phyloP scores from a whole-genome alignment of 23 red algal genomes.

The Chondrus crispus region DNA sequence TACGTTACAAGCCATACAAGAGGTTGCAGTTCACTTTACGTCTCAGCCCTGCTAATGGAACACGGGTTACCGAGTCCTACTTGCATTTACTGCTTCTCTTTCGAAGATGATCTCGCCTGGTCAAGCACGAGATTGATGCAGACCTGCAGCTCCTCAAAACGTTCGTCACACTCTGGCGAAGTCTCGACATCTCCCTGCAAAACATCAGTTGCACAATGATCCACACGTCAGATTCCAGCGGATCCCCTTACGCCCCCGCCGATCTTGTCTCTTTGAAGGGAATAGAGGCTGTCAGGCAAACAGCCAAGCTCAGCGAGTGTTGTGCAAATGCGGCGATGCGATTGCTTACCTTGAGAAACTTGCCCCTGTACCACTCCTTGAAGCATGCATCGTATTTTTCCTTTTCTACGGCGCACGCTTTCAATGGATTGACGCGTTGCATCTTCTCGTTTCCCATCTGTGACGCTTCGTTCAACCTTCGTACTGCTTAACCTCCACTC shows the following conservation, averaged over 20 bases:
- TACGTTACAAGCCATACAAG: no score
- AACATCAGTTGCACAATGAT: not conserved
- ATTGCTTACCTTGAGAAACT: conserved; percentile 45
- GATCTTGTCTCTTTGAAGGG: no score
- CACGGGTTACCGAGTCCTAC: no score
- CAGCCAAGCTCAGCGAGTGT: no score
- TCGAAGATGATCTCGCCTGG: not conserved
- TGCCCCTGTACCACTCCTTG: conserved; percentile 36
- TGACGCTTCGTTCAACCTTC: no score
- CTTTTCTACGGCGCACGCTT: conserved; percentile 29
- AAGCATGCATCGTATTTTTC: conserved; percentile 35
- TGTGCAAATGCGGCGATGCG: no score
- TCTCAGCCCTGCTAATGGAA: no score
- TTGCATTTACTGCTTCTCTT: no score
- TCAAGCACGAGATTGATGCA: conserved; percentile 30
- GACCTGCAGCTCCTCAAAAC: conserved; percentile 40
- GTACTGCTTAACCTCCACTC: no score
- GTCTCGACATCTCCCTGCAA: conserved; percentile 24
- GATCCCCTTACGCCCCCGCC: not conserved
- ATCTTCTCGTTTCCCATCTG: no score
- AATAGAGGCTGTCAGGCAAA: no score
- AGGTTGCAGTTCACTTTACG: no score
- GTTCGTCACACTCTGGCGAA: conserved; percentile 31
- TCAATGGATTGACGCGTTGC: conserved; percentile 41
- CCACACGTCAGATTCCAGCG: not conserved